These are phyloP conservation scores for Seiridium unicorne DNA, from an alignment of 2,329 filamentous ascomycete genomes.

Conservation along the genomic window DNA sequence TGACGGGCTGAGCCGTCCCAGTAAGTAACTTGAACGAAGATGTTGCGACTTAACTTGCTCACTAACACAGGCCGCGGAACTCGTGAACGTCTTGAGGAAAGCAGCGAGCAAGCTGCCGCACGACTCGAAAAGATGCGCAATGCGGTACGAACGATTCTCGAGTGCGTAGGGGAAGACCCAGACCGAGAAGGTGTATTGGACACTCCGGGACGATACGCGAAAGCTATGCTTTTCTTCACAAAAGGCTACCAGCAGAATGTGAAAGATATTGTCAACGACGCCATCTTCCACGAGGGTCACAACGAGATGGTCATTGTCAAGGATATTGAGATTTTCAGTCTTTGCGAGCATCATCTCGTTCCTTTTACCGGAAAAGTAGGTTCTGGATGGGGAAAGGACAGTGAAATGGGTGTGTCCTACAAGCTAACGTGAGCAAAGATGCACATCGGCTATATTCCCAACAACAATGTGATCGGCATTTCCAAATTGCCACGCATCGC, in stretches of 20 bases:
- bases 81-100: slow-evolving; percentile 59
- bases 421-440: slow-evolving; percentile 57
- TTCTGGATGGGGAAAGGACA: background rate
- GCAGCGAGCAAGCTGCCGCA: slow-evolving; percentile 44
- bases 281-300: slow-evolving; percentile 94
- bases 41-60: background rate
- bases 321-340: slow-evolving; percentile 90
- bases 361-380: slow-evolving; percentile 90
- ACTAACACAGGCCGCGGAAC: slow-evolving; percentile 57
- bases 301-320: slow-evolving; percentile 98
- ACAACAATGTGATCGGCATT: slow-evolving; percentile 83
- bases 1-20: slow-evolving; percentile 60
- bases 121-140: slow-evolving; percentile 58
- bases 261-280: slow-evolving; percentile 84
- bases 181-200: slow-evolving; percentile 63
- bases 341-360: slow-evolving; percentile 97
- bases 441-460: slow-evolving; percentile 98
- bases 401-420: background rate
- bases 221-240: slow-evolving; percentile 93
- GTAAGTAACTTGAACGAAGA: slow-evolving; percentile 28
- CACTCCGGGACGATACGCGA: slow-evolving; percentile 84
- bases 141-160: slow-evolving; percentile 64
- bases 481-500: slow-evolving; percentile 95
- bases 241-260: slow-evolving; percentile 97
- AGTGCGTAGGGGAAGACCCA: slow-evolving; percentile 68